A percentile compares a stretch with the other conserved stretches of the same genome.
Conservation (phyloP, 108 stramenopile species). For the Stephanodiscus triporus region DNA sequence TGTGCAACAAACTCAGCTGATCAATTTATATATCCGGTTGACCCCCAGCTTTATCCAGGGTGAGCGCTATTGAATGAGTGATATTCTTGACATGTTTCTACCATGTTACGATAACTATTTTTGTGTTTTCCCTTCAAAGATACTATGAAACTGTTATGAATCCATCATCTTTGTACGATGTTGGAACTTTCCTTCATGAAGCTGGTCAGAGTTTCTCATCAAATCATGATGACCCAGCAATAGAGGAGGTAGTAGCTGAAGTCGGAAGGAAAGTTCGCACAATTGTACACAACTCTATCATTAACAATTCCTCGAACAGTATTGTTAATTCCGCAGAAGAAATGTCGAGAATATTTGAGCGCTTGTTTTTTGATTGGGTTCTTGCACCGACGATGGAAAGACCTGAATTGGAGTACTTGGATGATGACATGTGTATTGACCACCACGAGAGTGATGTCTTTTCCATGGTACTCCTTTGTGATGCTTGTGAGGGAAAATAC, state of each 20-base stretch:
- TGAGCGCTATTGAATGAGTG: conserved; percentile 12
- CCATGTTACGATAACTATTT: neutral
- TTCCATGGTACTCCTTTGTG: conserved; percentile 85
- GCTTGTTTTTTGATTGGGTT: conserved; percentile 88
- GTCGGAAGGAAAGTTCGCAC: conserved; percentile 78
- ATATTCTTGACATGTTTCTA: neutral
- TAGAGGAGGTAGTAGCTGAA: conserved; percentile 61
- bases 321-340: conserved; percentile 77
- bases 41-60: conserved; percentile 81
- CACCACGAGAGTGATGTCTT: conserved; percentile 65
- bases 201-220: conserved; percentile 45
- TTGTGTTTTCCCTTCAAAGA: conserved; percentile 9
- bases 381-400: conserved; percentile 64
- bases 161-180: conserved; percentile 79
- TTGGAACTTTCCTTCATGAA: conserved; percentile 63
- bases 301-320: conserved; percentile 72
- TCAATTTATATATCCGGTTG: conserved; percentile 83
- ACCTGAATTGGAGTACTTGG: conserved; percentile 64
- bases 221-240: conserved; percentile 18
- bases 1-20: conserved; percentile 65
- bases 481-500: conserved; percentile 92
- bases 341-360: conserved; percentile 82
- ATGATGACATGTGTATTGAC: conserved; percentile 87
- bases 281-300: conserved; percentile 68
- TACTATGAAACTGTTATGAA: conserved; percentile 86